phyloP scores from a whole-genome alignment of 306 rosid genomes.

The Vigna angularis region DNA sequence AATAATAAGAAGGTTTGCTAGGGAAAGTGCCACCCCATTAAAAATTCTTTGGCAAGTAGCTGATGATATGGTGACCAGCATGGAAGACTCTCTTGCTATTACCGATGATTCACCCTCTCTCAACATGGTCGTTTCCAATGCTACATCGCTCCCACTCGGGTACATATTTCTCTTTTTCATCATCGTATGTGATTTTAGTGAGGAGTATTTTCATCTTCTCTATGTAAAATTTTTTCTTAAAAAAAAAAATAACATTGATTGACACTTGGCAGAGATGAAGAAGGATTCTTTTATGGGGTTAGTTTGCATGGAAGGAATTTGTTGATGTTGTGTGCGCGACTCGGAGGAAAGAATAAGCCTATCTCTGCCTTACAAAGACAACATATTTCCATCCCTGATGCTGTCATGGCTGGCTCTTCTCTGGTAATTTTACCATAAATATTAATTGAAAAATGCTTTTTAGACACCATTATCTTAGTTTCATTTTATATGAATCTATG shows the following conservation, averaged over 20 bases:
- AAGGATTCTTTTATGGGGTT: constrained; percentile 70
- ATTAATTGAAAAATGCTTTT: neutral
- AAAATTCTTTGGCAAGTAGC: constrained; percentile 61
- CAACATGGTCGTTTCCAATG: constrained; percentile 62
- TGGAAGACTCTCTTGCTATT: constrained; percentile 59
- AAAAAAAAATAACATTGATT: neutral
- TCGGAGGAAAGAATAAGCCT: constrained; percentile 64
- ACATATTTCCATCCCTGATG: constrained; percentile 57
- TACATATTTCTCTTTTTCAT: neutral
- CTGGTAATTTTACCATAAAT: constrained; percentile 40
- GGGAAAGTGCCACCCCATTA: constrained; percentile 69
- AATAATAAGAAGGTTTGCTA: constrained; percentile 59
- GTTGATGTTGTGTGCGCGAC: constrained; percentile 65
- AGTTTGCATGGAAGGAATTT: constrained; percentile 59
- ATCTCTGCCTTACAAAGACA: constrained; percentile 59
- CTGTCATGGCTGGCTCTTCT: constrained; percentile 51
- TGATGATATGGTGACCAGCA: constrained; percentile 57
- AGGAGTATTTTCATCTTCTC: too few species aligned
- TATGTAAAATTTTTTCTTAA: too few species aligned
- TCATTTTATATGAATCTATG: neutral
- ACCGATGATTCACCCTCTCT: constrained; percentile 49
- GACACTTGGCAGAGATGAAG: constrained; percentile 64
- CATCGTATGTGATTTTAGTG: too few species aligned
- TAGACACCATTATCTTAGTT: neutral
- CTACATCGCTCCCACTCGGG: constrained; percentile 68